phyloP scores from a whole-genome alignment of 805 yeast genomes.

The Candida dendrica region DNA sequence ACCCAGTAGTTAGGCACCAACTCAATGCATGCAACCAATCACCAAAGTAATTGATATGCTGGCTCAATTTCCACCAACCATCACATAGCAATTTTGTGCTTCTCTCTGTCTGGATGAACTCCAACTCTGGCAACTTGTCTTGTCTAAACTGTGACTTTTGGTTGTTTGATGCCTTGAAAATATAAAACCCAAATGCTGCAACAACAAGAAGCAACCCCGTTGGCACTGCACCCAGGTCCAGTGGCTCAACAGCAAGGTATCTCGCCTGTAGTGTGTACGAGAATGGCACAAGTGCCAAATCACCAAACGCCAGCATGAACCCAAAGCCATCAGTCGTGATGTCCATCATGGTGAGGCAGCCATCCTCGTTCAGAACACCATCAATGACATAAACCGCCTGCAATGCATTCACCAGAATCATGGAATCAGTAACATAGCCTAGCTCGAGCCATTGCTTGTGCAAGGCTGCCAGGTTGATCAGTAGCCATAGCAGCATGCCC shows the following conservation, averaged over 20 bases:
- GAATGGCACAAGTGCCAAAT: constrained; percentile 87
- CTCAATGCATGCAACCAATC: constrained; percentile 90
- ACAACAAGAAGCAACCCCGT: constrained; percentile 35
- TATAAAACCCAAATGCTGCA: constrained; percentile 61
- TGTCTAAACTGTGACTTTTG: constrained; percentile 81
- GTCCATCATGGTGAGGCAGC: constrained; percentile 90
- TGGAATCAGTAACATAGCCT: constrained; percentile 63
- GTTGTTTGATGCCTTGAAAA: constrained; percentile 77
- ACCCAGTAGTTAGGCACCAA: constrained; percentile 90
- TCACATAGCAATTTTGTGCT: constrained; percentile 78
- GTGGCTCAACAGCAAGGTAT: constrained; percentile 60
- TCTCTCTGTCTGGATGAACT: constrained; percentile 61
- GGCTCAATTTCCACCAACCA: constrained; percentile 95
- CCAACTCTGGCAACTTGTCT: constrained; percentile 64
- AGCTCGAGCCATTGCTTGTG: constrained; percentile 67
- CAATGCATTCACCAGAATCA: constrained; percentile 57
- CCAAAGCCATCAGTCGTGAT: constrained; percentile 96
- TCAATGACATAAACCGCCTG: constrained; percentile 84
- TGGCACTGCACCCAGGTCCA: constrained; percentile 39
- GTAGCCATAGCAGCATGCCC: constrained; percentile 81
- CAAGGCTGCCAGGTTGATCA: constrained; percentile 69
- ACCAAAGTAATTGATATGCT: constrained; percentile 92
- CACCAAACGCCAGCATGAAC: constrained; percentile 93
- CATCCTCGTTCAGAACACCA: constrained; percentile 88
- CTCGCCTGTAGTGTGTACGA: constrained; percentile 83